Conservation (phyloP, 345 rosid genomes). For the Acer campestre region DNA sequence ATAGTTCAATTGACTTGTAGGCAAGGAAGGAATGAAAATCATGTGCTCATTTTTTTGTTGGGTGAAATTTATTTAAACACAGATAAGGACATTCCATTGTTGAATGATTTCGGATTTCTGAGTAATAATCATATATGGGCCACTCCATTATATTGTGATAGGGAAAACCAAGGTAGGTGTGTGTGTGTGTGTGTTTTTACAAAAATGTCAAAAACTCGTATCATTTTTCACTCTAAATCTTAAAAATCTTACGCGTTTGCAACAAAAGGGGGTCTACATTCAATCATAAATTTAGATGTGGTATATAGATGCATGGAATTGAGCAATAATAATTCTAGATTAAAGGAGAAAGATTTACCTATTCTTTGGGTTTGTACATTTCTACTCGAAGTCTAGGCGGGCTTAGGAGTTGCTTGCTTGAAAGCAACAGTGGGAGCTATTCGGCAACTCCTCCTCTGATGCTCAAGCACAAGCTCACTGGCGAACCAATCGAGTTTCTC, state of each 20-base stretch:
- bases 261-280: constrained; percentile 13
- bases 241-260: neutral
- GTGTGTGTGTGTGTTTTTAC: neutral
- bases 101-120: neutral
- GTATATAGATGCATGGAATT: neutral
- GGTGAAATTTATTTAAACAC: constrained; percentile 9
- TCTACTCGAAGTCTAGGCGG: constrained; percentile 32
- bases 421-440: constrained; percentile 98
- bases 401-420: constrained; percentile 65
- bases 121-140: neutral
- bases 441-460: constrained; percentile 88
- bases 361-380: constrained; percentile 30
- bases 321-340: neutral
- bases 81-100: constrained; percentile 15
- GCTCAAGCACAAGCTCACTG: constrained; percentile 81
- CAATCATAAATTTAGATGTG: constrained; percentile 24
- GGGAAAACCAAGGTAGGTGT: neutral
- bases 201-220: neutral
- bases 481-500: constrained; percentile 95
- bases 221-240: neutral
- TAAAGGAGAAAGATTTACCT: constrained; percentile 30
- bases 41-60: constrained; percentile 8
- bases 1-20: neutral
- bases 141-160: neutral
- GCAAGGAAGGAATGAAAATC: neutral